Base-by-base conservation (phyloP, 495 filamentous ascomycete species). In the Xylaria sp. region DNA sequence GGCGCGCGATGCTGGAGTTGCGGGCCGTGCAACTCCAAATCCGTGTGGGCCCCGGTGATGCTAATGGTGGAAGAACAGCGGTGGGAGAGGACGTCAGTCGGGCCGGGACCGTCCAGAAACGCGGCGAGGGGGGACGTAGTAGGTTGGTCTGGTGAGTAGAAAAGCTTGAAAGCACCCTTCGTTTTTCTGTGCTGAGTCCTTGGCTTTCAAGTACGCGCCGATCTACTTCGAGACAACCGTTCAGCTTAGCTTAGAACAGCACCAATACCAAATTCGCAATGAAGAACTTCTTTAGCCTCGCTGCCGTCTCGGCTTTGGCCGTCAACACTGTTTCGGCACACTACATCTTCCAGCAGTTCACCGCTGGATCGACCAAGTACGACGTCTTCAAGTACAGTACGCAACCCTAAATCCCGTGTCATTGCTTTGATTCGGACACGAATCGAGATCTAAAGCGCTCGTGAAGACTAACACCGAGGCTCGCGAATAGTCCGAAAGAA, bases 401-500 rank as follows among this genome's bases (percentile, higher is more conserved):
- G 76, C 73, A 68, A n/a, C 44, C 21, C 43, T 26, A 4, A 72
- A 37, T 9, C 17, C 35, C 33, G 33, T 17, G 4, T 6, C 29
- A 3, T 33, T 0, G 14, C 0, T 65, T 21, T 33, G 35, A 31
- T 17, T 15, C 14, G 31, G 12, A 55, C 5, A 55, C 12, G 15
- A 33, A 31, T 19, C 9, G 29, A 37, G 19, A 59, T n/a, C 31
- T 21, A 9, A 59, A 59, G 55, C 29, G 37, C 29, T 43, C 7
- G 24, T 15, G 3, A 57, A 35, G 53, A 17, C 55, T 69, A 50
- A 69, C 41, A 19, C 2, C 4, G 24, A 35, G 21, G 15, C 15
- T 24, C 21, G 11, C 62, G 5, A 68, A 74, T 50, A 78, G 77
- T 87, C 63, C 80, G 85, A 58, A 79, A 80, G 72, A 84, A 84